A percentile compares a stretch with the other conserved stretches of the same genome.
These are phyloP conservation scores for Fusarium napiforme DNA, from an alignment of 2,329 filamentous ascomycete genomes.

Conservation along the genomic window DNA sequence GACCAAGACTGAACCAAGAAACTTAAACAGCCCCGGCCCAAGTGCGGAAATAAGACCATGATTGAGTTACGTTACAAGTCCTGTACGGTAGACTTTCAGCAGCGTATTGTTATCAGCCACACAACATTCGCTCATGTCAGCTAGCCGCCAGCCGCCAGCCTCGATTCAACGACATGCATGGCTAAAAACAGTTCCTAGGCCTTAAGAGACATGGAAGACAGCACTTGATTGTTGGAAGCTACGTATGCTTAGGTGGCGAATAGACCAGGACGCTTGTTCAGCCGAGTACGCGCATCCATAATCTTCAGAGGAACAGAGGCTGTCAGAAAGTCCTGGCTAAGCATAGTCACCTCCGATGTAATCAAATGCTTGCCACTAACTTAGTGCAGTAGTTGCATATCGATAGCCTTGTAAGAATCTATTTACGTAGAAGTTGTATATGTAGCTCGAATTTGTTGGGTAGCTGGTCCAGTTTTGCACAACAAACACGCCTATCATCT, in stretches of 20 bases:
- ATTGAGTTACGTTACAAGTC: neutral
- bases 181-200: neutral
- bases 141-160: constrained; percentile 3
- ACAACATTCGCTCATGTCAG: neutral
- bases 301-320: neutral
- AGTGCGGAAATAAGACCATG: constrained; percentile 15
- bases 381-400: neutral
- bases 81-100: neutral
- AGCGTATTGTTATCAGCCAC: neutral
- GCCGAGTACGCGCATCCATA: neutral
- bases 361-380: neutral
- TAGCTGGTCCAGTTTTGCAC: neutral
- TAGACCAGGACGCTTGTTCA: neutral
- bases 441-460: neutral
- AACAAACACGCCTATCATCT: neutral
- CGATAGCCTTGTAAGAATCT: neutral
- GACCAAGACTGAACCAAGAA: constrained; percentile 5
- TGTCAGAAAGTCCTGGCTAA: neutral
- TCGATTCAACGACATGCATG: constrained; percentile 8
- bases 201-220: neutral
- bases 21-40: neutral
- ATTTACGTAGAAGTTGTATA: neutral
- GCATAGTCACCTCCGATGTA: neutral
- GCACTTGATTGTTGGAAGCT: neutral
- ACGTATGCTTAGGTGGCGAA: constrained; percentile 22